Conservation (phyloP, 1,139 yeast species). For the Lodderomyces elongisporus region DNA sequence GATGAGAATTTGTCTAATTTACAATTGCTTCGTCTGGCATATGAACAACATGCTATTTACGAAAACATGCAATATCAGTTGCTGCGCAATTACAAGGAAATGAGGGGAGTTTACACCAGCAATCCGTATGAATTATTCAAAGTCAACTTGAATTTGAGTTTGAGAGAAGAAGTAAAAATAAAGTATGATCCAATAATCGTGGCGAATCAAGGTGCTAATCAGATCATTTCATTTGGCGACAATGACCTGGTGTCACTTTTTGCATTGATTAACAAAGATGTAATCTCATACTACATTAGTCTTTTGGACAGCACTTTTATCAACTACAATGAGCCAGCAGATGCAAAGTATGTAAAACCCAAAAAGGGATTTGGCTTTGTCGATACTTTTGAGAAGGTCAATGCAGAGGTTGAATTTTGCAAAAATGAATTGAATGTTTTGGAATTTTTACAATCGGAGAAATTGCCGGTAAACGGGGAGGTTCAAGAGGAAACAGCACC, state of each 20-base stretch:
- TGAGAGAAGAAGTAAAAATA: slow-evolving; percentile 1
- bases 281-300: slow-evolving; percentile 18
- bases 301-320: not conserved
- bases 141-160: slow-evolving; percentile 11
- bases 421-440: slow-evolving; percentile 13
- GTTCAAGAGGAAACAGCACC: not conserved
- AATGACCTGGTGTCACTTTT: slow-evolving; percentile 20
- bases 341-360: slow-evolving; percentile 23
- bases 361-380: slow-evolving; percentile 37
- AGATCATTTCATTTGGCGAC: slow-evolving; percentile 9
- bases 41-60: slow-evolving; percentile 1
- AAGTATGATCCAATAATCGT: slow-evolving; percentile 2
- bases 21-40: slow-evolving; percentile 12
- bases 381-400: slow-evolving; percentile 16
- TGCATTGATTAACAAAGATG: slow-evolving; percentile 13
- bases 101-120: slow-evolving; percentile 8
- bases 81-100: slow-evolving; percentile 7
- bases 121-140: slow-evolving; percentile 14
- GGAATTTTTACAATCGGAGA: slow-evolving; percentile 15
- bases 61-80: slow-evolving; percentile 3
- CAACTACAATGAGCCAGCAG: slow-evolving; percentile 3
- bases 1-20: slow-evolving; percentile 9
- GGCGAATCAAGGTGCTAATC: slow-evolving; percentile 6
- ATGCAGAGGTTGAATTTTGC: slow-evolving; percentile 11
- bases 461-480: slow-evolving; percentile 6